Evolutionary conservation across 2,329 filamentous ascomycete genomes (phyloP).

Genomic region (Leptographium procerum): DNA sequence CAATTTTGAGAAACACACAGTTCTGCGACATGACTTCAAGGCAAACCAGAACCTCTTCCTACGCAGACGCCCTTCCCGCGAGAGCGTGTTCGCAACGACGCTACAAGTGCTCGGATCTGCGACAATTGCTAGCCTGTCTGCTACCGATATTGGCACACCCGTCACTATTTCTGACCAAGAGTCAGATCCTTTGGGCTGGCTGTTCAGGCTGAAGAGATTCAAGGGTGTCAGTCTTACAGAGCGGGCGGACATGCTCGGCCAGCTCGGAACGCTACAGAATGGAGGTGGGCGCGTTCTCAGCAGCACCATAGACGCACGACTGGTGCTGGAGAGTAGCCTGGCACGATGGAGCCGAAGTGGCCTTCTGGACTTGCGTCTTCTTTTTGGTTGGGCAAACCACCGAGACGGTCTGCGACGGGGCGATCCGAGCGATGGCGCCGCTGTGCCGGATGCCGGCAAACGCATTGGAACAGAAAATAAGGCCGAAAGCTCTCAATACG

Average conservation of each 20-base stretch:
- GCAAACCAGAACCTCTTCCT: slow-evolving; percentile 65
- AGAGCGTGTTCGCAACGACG: slow-evolving; percentile 61
- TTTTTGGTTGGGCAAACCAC: slow-evolving; percentile 46
- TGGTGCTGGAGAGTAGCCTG: slow-evolving; percentile 49
- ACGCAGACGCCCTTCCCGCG: slow-evolving; percentile 55
- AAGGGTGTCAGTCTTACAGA: slow-evolving; percentile 52
- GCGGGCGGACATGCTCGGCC: slow-evolving; percentile 46
- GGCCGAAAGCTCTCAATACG: background rate
- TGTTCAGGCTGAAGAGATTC: slow-evolving; percentile 54
- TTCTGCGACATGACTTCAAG: slow-evolving; percentile 52
- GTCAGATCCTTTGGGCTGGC: slow-evolving; percentile 53
- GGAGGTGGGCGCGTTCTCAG: slow-evolving; percentile 28
- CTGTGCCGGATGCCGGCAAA: background rate
- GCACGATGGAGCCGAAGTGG: slow-evolving; percentile 27
- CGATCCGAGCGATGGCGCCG: background rate
- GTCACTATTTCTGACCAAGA: slow-evolving; percentile 13
- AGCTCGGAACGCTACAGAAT: slow-evolving; percentile 17
- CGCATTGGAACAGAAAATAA: background rate
- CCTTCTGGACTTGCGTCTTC: slow-evolving; percentile 36
- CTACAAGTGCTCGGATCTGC: slow-evolving; percentile 55
- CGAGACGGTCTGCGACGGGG: slow-evolving; percentile 18
- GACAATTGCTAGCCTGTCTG: background rate
- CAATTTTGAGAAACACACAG: slow-evolving; percentile 55
- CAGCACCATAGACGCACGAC: slow-evolving; percentile 53
- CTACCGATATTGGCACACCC: background rate